These are phyloP conservation scores for Rutstroemia sp. DNA, from an alignment of 2,329 filamentous ascomycete genomes.

Conservation along the genomic window DNA sequence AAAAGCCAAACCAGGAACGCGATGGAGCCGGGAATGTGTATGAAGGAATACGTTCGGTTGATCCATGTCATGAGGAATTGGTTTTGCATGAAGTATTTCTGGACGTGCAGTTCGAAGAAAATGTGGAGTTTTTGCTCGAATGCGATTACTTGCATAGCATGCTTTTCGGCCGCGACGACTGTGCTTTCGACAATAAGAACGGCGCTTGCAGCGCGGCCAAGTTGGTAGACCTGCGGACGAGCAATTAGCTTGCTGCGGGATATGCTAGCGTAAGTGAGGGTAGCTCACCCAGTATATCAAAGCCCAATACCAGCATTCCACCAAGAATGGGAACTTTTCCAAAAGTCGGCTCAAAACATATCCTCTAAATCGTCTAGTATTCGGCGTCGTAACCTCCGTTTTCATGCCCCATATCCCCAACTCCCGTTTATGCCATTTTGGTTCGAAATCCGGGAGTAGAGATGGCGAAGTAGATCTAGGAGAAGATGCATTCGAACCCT, in stretches of 20 bases:
- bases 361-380: constrained; percentile 52
- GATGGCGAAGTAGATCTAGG: constrained; percentile 31
- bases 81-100: constrained; percentile 47
- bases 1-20: constrained; percentile 60
- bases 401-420: constrained; percentile 39
- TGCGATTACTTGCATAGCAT: constrained; percentile 60
- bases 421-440: constrained; percentile 42
- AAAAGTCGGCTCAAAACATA: constrained; percentile 57
- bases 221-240: constrained; percentile 56
- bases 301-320: constrained; percentile 72
- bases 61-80: constrained; percentile 57
- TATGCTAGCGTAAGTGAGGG: background rate
- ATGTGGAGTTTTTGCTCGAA: constrained; percentile 58
- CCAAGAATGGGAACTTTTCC: constrained; percentile 61
- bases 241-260: background rate
- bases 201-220: constrained; percentile 65
- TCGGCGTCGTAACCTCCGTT: constrained; percentile 48
- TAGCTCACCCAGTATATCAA: constrained; percentile 65
- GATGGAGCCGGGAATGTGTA: constrained; percentile 71
- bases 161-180: constrained; percentile 51
- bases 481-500: background rate
- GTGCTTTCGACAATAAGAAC: constrained; percentile 61
- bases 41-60: constrained; percentile 68
- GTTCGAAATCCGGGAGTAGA: constrained; percentile 34
- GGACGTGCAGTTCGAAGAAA: constrained; percentile 57